Conservation (phyloP, 1,139 yeast genomes). For the Hyphopichia burtonii region DNA sequence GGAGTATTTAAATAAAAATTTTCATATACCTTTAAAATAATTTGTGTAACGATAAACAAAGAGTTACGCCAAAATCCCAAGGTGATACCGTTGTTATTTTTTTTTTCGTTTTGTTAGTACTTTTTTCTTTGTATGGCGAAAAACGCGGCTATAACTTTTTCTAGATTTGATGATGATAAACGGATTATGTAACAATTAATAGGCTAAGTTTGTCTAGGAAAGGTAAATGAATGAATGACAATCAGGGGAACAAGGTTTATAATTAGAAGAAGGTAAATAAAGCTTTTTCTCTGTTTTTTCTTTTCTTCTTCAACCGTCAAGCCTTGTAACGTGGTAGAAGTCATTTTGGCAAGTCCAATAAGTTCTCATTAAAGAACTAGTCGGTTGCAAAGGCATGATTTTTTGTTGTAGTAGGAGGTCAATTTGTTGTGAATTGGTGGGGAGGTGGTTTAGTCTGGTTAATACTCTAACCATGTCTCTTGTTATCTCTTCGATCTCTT, state of each 20-base stretch:
- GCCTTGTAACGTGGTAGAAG: not conserved
- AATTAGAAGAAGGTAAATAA: too few species aligned
- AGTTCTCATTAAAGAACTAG: not conserved
- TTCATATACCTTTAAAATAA: too few species aligned
- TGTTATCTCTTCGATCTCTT: conserved; percentile 28
- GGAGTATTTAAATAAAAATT: too few species aligned
- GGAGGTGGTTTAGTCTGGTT: not conserved
- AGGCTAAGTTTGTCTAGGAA: too few species aligned
- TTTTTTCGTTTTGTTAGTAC: not conserved
- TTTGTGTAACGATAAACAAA: too few species aligned
- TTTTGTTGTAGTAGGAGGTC: not conserved
- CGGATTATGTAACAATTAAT: too few species aligned
- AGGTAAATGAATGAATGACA: too few species aligned
- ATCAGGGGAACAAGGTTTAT: too few species aligned
- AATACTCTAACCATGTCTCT: not conserved
- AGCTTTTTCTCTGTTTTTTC: too few species aligned
- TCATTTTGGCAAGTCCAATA: conserved; percentile 3
- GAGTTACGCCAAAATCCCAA: not conserved
- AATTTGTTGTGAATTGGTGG: not conserved
- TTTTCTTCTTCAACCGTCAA: not conserved
- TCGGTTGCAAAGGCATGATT: not conserved
- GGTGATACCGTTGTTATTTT: not conserved
- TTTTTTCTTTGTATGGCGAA: not conserved
- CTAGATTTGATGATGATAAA: too few species aligned
- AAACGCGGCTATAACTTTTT: not conserved